Evolutionary conservation across 768 basidiomycete genomes (phyloP).

Genomic region (Imleria badia): DNA sequence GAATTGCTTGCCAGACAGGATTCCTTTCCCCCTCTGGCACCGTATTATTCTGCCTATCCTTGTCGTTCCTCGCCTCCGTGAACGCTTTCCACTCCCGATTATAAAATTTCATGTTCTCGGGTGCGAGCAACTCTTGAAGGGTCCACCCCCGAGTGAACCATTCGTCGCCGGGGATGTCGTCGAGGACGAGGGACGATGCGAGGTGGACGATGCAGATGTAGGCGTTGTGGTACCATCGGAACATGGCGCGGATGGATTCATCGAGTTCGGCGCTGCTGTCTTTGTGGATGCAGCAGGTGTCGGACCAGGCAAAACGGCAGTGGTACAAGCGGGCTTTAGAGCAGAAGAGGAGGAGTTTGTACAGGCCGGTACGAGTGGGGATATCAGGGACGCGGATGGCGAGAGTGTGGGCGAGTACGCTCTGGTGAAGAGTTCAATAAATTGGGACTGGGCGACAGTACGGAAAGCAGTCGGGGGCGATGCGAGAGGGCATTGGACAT

Average conservation of each 20-base stretch:
- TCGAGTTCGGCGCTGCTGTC: conserved; percentile 23
- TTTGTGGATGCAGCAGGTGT: conserved; percentile 27
- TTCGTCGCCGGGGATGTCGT: conserved; percentile 8
- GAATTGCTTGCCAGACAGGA: not conserved
- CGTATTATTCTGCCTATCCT: not conserved
- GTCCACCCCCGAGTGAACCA: conserved; percentile 24
- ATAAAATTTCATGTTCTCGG: conserved; percentile 18
- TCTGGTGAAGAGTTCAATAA: no score
- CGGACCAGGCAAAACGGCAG: conserved; percentile 19
- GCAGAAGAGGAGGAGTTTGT: conserved; percentile 12
- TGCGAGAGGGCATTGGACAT: not conserved
- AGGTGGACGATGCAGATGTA: conserved; percentile 21
- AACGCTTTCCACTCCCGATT: conserved; percentile 5
- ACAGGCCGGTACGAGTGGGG: not conserved
- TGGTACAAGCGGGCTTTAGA: conserved; percentile 5
- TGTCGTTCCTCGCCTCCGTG: conserved; percentile 4
- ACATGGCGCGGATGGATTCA: conserved; percentile 28
- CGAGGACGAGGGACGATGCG: not conserved
- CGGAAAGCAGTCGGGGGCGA: not conserved
- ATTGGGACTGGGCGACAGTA: no score
- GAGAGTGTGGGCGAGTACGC: not conserved
- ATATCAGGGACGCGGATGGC: not conserved
- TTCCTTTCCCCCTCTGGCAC: not conserved
- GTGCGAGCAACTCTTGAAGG: conserved; percentile 20
- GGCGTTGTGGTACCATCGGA: conserved; percentile 25